Base-by-base conservation (phyloP, 228 moss, liverwort and hornwort genomes). In the Sphagnum fallax region DNA sequence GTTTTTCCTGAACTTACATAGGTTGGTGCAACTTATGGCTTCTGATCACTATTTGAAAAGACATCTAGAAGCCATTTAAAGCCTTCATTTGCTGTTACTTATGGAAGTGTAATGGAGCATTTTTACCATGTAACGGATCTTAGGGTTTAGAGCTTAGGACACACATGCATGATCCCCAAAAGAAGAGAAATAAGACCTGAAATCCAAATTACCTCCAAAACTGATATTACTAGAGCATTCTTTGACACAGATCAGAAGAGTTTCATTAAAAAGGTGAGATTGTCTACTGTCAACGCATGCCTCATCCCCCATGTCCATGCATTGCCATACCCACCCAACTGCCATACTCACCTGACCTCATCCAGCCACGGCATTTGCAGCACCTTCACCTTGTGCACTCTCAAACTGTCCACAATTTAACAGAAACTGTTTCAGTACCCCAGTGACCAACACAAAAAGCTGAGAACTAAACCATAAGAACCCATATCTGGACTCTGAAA, bases 241-340 rank as follows among this genome's bases (percentile, higher is more conserved):
- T 74, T 51, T 52, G 68, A 60, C 49, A 72, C 59, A 58, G 52
- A 16, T n/a, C 72, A 63, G 52, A 69, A 6, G 15, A 48, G 14
- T 32, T 32, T 32, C 32, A 32, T 50, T 50, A 10, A 32, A 32
- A 10, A 77, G 51, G 18, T 16, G 52, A 16, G 16, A 8, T 32
- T 32, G 32, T 52, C 87, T 92, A 95, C 69, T 92, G 82, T 65
- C 92, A 83, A 63, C 92, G 89, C 92, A 92, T 92, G 10, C 92
- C 95, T 51, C 88, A 81, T 50, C 91, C 91, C 15, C 75, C 75
- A 5, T 83, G 86, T 52, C 95, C 86, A 69, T 89, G 93, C 80
- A 80, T 80, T 62, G 72, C 80, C 13, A 78, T 83, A 77, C 87
- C 89, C 7, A 93, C 93, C 72, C 32, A 32, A 32, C 32, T 32